Evolutionary conservation across 1,284 basidiomycete genomes (phyloP).

Genomic region (Fomitopsis schrenkii): DNA sequence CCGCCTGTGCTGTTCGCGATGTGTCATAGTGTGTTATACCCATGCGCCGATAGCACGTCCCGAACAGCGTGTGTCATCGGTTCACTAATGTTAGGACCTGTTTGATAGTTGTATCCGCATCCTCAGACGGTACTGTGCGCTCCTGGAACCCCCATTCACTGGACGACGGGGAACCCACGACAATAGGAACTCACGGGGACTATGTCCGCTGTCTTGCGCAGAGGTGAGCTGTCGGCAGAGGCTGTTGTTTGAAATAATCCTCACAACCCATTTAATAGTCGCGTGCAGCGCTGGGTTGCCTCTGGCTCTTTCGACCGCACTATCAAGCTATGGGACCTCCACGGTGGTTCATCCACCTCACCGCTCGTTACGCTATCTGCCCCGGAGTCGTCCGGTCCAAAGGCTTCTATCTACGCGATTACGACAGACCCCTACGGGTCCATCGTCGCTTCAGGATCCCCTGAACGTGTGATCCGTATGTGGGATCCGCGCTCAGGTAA

Average conservation of each 20-base stretch:
- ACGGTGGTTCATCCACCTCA: slow-evolving; percentile 30
- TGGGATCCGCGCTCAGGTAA: slow-evolving; percentile 90
- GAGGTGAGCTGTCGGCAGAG: slow-evolving; percentile 41
- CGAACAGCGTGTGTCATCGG: not conserved
- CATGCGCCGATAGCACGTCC: not conserved
- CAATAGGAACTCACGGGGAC: slow-evolving; percentile 87
- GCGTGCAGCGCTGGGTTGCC: slow-evolving; percentile 81
- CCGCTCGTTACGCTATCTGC: slow-evolving; percentile 59
- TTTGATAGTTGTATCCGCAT: slow-evolving; percentile 80
- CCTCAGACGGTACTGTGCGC: slow-evolving; percentile 93
- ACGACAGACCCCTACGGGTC: slow-evolving; percentile 78
- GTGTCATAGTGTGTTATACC: not conserved
- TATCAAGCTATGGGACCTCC: slow-evolving; percentile 94
- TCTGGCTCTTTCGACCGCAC: slow-evolving; percentile 94
- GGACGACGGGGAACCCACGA: slow-evolving; percentile 49
- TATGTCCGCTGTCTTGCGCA: slow-evolving; percentile 87
- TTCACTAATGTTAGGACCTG: not conserved
- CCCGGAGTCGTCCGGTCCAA: slow-evolving; percentile 57
- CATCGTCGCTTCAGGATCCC: slow-evolving; percentile 84
- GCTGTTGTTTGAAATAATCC: not conserved
- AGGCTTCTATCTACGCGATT: slow-evolving; percentile 79
- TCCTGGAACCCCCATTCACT: slow-evolving; percentile 87
- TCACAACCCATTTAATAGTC: slow-evolving; percentile 36
- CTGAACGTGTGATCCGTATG: slow-evolving; percentile 84
- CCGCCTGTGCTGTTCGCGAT: not conserved